Evolutionary conservation across 345 rosid species (phyloP).

Genomic region (Turnera subulata): DNA sequence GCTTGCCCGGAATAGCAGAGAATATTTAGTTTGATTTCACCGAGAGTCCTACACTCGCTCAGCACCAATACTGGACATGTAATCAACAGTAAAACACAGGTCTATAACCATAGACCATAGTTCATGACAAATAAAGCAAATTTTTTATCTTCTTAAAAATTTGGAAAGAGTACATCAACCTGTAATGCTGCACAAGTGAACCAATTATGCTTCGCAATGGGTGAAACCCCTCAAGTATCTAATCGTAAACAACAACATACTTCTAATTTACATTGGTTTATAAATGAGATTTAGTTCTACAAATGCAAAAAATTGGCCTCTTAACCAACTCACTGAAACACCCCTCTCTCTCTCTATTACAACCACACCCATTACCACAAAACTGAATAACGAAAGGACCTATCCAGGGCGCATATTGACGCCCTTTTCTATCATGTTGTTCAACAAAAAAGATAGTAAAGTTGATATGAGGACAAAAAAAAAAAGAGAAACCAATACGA

Average conservation of each 20-base stretch:
- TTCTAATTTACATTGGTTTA: constrained; percentile 31
- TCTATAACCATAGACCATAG: no score
- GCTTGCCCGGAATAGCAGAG: no score
- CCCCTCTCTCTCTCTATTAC: constrained; percentile 20
- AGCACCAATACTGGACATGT: no score
- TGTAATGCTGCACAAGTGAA: no score
- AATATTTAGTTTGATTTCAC: no score
- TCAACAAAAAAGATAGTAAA: constrained; percentile 4
- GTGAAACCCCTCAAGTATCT: no score
- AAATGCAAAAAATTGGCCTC: constrained; percentile 28
- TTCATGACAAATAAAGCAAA: no score
- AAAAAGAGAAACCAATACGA: background rate
- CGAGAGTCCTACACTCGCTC: no score
- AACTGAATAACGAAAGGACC: constrained; percentile 31
- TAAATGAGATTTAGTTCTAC: constrained; percentile 16
- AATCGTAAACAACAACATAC: background rate
- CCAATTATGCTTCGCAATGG: no score
- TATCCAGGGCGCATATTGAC: constrained; percentile 30
- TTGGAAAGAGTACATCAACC: no score
- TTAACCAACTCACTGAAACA: constrained; percentile 2
- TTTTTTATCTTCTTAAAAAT: no score
- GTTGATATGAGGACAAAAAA: background rate
- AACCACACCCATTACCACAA: constrained; percentile 33
- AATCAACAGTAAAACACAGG: no score
- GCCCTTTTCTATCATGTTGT: constrained; percentile 30